phyloP scores from a whole-genome alignment of 2,329 filamentous ascomycete species.

The Reticulascus tulasneorum region DNA sequence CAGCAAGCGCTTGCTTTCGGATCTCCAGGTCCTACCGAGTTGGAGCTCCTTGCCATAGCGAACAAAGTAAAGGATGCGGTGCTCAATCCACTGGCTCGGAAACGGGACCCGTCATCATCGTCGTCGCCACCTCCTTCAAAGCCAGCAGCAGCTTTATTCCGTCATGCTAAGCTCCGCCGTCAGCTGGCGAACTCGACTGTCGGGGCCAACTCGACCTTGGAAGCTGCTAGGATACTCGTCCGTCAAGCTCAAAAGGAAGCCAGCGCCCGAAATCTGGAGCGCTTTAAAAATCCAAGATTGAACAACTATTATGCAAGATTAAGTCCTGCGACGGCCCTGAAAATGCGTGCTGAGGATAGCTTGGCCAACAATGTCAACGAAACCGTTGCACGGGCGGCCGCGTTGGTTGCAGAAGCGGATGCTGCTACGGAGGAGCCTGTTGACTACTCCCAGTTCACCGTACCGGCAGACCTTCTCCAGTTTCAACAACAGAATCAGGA shows the following conservation, averaged over 20 bases:
- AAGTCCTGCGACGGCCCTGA: neutral
- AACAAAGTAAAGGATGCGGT: conserved; percentile 3
- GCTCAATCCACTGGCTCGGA: neutral
- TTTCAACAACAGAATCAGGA: neutral
- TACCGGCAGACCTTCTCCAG: conserved; percentile 1
- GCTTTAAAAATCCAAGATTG: conserved; percentile 4
- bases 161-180: conserved; percentile 3
- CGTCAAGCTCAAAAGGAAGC: conserved; percentile 2
- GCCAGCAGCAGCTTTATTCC: too few relatives aligned
- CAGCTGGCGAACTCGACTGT: neutral
- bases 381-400: conserved; percentile 3
- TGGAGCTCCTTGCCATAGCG: conserved; percentile 3
- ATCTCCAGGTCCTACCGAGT: too few relatives aligned
- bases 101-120: conserved; percentile 3
- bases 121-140: too few relatives aligned
- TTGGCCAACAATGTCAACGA: conserved; percentile 2
- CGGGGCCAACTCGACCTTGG: conserved; percentile 1
- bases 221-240: neutral
- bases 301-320: conserved; percentile 2
- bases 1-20: too few relatives aligned
- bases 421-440: neutral
- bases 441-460: conserved; percentile 1
- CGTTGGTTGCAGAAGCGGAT: conserved; percentile 5
- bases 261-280: conserved; percentile 4
- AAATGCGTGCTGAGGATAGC: conserved; percentile 2